A percentile compares a stretch with the other conserved stretches of the same genome.
Evolutionary conservation across 768 basidiomycete genomes (phyloP).

Genomic region (Wakefieldia striispora): DNA sequence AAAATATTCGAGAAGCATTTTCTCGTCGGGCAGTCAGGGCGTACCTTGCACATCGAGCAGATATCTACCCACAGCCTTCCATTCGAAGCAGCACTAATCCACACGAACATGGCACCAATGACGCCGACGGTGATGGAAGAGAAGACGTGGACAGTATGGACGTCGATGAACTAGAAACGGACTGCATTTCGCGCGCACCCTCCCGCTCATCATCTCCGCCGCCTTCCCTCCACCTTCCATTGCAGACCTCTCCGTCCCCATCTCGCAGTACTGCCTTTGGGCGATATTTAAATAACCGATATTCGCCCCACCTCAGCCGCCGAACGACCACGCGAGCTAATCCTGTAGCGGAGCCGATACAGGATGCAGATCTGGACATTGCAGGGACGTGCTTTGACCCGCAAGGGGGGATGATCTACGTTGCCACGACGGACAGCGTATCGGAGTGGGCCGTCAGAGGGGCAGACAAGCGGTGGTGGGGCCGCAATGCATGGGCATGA

Average conservation of each 20-base stretch:
- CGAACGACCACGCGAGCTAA: slow-evolving; percentile 14
- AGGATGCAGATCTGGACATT: slow-evolving; percentile 44
- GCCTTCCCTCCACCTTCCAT: slow-evolving; percentile 33
- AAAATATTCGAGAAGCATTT: slow-evolving; percentile 55
- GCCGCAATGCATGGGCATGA: slow-evolving; percentile 45
- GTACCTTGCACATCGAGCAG: slow-evolving; percentile 26
- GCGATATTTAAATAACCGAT: slow-evolving; percentile 19
- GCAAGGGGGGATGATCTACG: slow-evolving; percentile 62
- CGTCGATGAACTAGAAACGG: slow-evolving; percentile 48
- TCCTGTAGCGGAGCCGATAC: slow-evolving; percentile 10
- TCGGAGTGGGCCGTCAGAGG: slow-evolving; percentile 78
- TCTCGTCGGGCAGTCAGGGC: slow-evolving; percentile 47
- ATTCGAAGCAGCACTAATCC: slow-evolving; percentile 13
- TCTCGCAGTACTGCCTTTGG: slow-evolving; percentile 17
- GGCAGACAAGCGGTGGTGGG: slow-evolving; percentile 74
- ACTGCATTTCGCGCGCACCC: slow-evolving; percentile 52
- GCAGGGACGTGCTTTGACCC: slow-evolving; percentile 78
- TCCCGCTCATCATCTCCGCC: slow-evolving; percentile 50
- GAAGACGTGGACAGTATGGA: slow-evolving; percentile 46
- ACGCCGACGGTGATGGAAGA: slow-evolving; percentile 26
- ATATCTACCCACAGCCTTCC: slow-evolving; percentile 22
- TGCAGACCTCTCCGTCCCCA: slow-evolving; percentile 23
- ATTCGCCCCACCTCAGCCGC: slow-evolving; percentile 17
- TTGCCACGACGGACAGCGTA: slow-evolving; percentile 60
- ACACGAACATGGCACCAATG: slow-evolving; percentile 18